These are phyloP conservation scores for Bremia lactucae DNA, from an alignment of 352 stramenopile genomes.

Conservation along the genomic window DNA sequence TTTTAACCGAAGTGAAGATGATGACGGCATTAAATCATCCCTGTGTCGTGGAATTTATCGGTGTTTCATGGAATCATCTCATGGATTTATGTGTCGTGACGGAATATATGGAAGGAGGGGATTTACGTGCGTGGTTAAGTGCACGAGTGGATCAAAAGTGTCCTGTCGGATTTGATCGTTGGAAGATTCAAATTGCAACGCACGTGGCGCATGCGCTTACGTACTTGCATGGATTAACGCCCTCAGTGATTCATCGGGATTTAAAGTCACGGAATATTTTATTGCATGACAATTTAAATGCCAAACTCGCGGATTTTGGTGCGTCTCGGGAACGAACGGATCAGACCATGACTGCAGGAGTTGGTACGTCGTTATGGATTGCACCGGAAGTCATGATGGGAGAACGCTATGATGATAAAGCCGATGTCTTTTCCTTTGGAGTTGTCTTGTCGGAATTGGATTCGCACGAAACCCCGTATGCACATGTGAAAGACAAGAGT, in stretches of 20 bases:
- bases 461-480: constrained; percentile 26
- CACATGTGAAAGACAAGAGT: constrained; percentile 27
- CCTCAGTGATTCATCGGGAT: constrained; percentile 34
- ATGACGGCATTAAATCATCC: constrained; percentile 33
- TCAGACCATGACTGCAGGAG: constrained; percentile 30
- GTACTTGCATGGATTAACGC: constrained; percentile 36
- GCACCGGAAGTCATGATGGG: constrained; percentile 37
- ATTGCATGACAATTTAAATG: constrained; percentile 21
- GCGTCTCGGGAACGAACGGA: constrained; percentile 27
- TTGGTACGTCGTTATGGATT: constrained; percentile 35
- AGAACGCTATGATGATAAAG: constrained; percentile 32
- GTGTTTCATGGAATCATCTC: constrained; percentile 46
- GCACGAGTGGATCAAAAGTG: constrained; percentile 14
- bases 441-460: constrained; percentile 38
- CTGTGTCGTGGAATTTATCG: constrained; percentile 39
- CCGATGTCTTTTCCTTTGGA: constrained; percentile 41
- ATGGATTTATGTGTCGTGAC: constrained; percentile 47
- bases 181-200: constrained; percentile 29
- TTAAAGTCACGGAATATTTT: constrained; percentile 47
- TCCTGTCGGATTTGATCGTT: constrained; percentile 25
- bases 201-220: constrained; percentile 28
- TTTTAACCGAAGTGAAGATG: constrained; percentile 44
- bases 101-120: constrained; percentile 52
- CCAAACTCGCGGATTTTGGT: constrained; percentile 43
- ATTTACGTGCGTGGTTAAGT: constrained; percentile 34